Evolutionary conservation across 371 early-diverging fungal genomes (phyloP).

Genomic region (Mortierella sp.): DNA sequence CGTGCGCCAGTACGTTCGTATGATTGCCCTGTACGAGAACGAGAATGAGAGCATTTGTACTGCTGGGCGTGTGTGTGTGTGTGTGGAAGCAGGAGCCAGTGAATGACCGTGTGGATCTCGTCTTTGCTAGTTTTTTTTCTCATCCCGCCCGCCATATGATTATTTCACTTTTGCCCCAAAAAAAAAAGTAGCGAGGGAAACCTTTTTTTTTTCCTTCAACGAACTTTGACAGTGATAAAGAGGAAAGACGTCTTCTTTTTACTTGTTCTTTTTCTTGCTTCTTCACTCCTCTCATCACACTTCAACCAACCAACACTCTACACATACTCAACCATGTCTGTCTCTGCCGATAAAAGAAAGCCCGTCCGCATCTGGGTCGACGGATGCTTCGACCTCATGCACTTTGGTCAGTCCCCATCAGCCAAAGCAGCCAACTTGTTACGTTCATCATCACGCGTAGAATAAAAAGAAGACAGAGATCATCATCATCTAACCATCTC

Average conservation of each 20-base stretch:
- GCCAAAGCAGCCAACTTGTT: neutral
- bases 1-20: neutral
- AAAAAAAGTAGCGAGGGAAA: neutral
- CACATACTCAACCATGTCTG: constrained; percentile 25
- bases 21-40: neutral
- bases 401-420: constrained; percentile 58
- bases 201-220: constrained; percentile 5
- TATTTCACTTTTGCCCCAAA: constrained; percentile 13
- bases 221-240: neutral
- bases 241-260: neutral
- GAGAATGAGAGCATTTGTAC: neutral
- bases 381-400: constrained; percentile 98
- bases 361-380: constrained; percentile 85
- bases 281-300: constrained; percentile 4
- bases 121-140: neutral
- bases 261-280: neutral
- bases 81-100: constrained; percentile 7
- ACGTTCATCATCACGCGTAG: neutral
- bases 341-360: constrained; percentile 40
- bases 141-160: constrained; percentile 16
- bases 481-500: constrained; percentile 24
- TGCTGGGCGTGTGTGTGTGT: neutral
- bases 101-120: neutral
- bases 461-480: too few species aligned
- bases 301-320: neutral